phyloP scores from a whole-genome alignment of 1,139 yeast genomes.

The Nakaseomyces delphensis region DNA sequence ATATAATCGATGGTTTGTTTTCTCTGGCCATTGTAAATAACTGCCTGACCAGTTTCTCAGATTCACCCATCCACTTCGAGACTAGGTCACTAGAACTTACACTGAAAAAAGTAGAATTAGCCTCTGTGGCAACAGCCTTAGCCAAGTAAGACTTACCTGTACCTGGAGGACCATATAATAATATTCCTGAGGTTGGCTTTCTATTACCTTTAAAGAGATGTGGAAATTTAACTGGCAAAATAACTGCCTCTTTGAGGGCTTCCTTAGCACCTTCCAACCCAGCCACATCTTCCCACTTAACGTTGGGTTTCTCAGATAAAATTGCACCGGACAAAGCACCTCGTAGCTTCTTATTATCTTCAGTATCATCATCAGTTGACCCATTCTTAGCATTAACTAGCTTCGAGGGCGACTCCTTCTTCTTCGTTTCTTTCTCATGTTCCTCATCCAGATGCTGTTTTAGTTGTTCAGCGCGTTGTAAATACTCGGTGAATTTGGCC shows the following conservation, averaged over 20 bases:
- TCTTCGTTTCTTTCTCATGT: conserved; percentile 33
- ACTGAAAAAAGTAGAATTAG: conserved; percentile 91
- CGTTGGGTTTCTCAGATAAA: conserved; percentile 84
- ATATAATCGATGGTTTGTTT: conserved; percentile 87
- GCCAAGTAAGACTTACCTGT: conserved; percentile 97
- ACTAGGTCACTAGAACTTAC: conserved; percentile 92
- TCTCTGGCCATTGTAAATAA: conserved; percentile 94
- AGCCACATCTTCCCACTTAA: conserved; percentile 92
- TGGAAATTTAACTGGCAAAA: conserved; percentile 88
- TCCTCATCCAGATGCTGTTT: conserved; percentile 78
- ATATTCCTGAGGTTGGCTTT: conserved; percentile 85
- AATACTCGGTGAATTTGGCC: conserved; percentile 82
- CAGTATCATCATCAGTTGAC: conserved; percentile 60
- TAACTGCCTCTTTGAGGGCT: conserved; percentile 94
- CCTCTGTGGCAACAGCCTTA: conserved; percentile 97
- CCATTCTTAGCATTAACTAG: conserved; percentile 24
- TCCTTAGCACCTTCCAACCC: conserved; percentile 94
- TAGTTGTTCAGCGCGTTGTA: conserved; percentile 87
- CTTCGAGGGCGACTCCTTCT: conserved; percentile 32
- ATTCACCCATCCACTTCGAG: conserved; percentile 98
- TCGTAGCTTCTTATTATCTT: conserved; percentile 77
- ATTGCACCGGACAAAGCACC: conserved; percentile 93
- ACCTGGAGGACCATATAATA: conserved; percentile 96
- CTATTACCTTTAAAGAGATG: conserved; percentile 91
- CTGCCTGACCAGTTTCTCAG: conserved; percentile 90